Evolutionary conservation across 495 filamentous ascomycete species (phyloP).

Genomic region (Tuber magnatum): DNA sequence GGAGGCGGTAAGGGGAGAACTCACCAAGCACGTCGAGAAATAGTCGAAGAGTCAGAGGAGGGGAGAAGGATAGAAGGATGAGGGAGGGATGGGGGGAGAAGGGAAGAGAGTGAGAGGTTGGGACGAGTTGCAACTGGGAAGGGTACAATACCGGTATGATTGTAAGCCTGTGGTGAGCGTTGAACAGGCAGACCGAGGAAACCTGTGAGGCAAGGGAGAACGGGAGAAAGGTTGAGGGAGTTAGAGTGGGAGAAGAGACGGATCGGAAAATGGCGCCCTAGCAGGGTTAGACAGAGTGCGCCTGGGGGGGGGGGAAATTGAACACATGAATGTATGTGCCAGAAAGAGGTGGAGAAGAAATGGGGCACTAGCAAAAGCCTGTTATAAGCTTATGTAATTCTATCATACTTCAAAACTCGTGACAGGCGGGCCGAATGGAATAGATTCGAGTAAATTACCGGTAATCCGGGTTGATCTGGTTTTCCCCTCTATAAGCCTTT

Average conservation of each 20-base stretch:
- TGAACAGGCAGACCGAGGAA: not conserved
- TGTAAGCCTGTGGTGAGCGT: not conserved
- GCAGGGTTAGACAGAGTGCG: conserved; percentile 25
- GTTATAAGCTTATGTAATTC: not conserved
- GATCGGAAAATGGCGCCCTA: conserved; percentile 31
- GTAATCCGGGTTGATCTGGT: not conserved
- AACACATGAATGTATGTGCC: not conserved
- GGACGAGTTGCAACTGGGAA: not conserved
- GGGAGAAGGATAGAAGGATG: conserved; percentile 13
- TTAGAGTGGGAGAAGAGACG: conserved; percentile 17
- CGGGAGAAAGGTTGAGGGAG: not conserved
- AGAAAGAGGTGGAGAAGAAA: not conserved
- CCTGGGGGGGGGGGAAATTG: not conserved
- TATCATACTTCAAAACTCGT: not conserved
- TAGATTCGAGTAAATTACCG: not conserved
- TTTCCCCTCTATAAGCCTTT: not conserved
- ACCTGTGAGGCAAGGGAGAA: conserved; percentile 8
- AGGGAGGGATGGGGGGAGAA: conserved; percentile 12
- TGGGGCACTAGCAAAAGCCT: not conserved
- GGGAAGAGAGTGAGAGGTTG: conserved; percentile 6
- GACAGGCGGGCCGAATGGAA: not conserved
- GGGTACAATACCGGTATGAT: not conserved
- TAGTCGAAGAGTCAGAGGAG: not conserved
- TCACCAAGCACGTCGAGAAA: conserved; percentile 13
- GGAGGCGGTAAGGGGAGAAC: conserved; percentile 17